Percentiles rank a stretch among this genome's conserved stretches.
These are phyloP conservation scores for Geum urbanum DNA, from an alignment of 306 rosid genomes.

Conservation along the genomic window DNA sequence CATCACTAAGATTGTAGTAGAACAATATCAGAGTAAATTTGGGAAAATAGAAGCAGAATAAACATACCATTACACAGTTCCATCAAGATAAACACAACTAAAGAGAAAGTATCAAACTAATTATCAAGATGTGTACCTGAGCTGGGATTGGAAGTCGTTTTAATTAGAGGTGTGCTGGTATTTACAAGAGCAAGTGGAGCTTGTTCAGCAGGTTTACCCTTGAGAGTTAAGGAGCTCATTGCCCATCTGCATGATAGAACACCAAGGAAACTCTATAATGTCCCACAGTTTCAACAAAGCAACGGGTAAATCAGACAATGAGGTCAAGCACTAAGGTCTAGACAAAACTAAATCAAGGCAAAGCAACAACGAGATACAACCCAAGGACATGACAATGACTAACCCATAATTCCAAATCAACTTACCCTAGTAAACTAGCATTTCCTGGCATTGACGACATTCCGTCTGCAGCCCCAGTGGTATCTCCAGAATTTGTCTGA, in stretches of 20 bases:
- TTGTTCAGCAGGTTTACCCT: slow-evolving; percentile 89
- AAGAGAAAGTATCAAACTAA: background rate
- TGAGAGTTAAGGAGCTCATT: slow-evolving; percentile 96
- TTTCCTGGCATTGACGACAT: slow-evolving; percentile 66
- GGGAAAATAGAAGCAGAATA: background rate
- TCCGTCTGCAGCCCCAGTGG: slow-evolving; percentile 42
- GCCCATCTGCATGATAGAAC: slow-evolving; percentile 72
- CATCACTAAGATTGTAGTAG: slow-evolving; percentile 42
- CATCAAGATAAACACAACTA: background rate
- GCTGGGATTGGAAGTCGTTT: slow-evolving; percentile 56
- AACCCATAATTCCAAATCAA: slow-evolving; percentile 11
- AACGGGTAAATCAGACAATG: too few relatives aligned
- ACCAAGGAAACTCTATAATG: background rate
- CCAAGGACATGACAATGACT: too few relatives aligned
- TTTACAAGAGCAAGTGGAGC: slow-evolving; percentile 61
- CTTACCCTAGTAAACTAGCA: slow-evolving; percentile 94
- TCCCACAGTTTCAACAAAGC: too few relatives aligned
- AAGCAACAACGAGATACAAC: background rate
- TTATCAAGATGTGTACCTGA: slow-evolving; percentile 48
- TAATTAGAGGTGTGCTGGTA: slow-evolving; percentile 41
- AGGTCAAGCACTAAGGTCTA: background rate
- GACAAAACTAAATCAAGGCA: background rate
- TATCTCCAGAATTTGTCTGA: slow-evolving; percentile 65
- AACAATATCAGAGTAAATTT: slow-evolving; percentile 13
- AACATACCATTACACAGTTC: background rate